These are phyloP conservation scores for Asparagopsis taxiformis DNA, from an alignment of 31 red algal species.

Conservation along the genomic window DNA sequence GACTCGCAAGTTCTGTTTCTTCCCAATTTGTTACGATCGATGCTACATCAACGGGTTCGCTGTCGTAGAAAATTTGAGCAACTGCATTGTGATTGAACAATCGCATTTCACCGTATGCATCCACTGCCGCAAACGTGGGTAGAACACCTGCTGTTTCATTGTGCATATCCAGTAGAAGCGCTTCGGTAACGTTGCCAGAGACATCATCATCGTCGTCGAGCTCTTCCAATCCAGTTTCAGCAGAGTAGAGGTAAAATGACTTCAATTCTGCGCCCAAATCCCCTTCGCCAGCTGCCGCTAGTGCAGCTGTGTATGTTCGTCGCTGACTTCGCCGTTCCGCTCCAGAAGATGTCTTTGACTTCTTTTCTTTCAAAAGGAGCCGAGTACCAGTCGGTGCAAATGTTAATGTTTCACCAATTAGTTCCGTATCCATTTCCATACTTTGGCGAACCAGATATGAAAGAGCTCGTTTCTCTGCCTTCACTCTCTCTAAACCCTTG, in stretches of 20 bases:
- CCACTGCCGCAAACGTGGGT: constrained; percentile 56
- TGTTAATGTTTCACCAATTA: constrained; percentile 72
- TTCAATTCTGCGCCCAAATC: constrained; percentile 44
- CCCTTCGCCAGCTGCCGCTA: constrained; percentile 45
- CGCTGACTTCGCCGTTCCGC: constrained; percentile 35
- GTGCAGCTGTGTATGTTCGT: constrained; percentile 27
- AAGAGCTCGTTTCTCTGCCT: constrained; percentile 74
- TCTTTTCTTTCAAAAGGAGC: constrained; percentile 45
- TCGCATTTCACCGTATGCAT: constrained; percentile 47
- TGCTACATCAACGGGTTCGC: constrained; percentile 40
- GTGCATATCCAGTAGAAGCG: constrained; percentile 60
- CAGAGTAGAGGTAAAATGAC: constrained; percentile 37
- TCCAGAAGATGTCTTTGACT: constrained; percentile 11
- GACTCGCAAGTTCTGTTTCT: constrained; percentile 22
- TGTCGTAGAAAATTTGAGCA: constrained; percentile 42
- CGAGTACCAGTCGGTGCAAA: constrained; percentile 71
- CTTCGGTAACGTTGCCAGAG: constrained; percentile 19
- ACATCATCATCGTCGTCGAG: constrained; percentile 15
- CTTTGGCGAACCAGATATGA: constrained; percentile 71
- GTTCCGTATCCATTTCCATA: constrained; percentile 39
- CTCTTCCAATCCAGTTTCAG: constrained; percentile 13
- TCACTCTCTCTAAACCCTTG: constrained; percentile 62
- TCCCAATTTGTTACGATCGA: constrained; percentile 29
- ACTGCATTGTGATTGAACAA: constrained; percentile 59
- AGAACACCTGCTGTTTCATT: constrained; percentile 20